A percentile compares a stretch with the other conserved stretches of the same genome.
Conservation (phyloP, 2,329 filamentous ascomycete species). For the Stemphylium lycopersici region DNA sequence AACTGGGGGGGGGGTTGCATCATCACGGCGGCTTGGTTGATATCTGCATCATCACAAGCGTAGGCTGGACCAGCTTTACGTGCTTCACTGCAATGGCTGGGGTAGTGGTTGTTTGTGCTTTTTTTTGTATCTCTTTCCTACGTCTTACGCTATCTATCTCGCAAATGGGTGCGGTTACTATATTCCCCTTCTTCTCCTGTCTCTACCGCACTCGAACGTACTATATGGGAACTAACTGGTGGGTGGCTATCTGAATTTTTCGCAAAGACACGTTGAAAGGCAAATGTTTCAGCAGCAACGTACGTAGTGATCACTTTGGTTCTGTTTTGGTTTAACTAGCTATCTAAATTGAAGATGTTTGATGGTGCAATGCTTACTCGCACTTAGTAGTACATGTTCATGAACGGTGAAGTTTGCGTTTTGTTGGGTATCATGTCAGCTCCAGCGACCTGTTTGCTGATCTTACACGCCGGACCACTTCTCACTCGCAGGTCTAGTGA, state of each 20-base stretch:
- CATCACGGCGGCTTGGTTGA: constrained; percentile 31
- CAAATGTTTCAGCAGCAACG: constrained; percentile 19
- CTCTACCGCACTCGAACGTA: constrained; percentile 15
- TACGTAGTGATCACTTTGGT: constrained; percentile 12
- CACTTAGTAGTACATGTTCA: background rate
- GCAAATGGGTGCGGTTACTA: constrained; percentile 9
- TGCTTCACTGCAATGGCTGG: constrained; percentile 34
- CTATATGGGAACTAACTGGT: constrained; percentile 19
- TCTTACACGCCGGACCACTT: too few relatives aligned
- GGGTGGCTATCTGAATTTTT: constrained; percentile 27
- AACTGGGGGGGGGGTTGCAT: constrained; percentile 35
- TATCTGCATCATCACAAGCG: constrained; percentile 33
- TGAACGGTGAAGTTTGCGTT: background rate
- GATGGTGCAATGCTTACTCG: constrained; percentile 13
- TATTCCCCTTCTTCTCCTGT: constrained; percentile 15
- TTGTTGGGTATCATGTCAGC: background rate
- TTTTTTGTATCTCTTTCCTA: constrained; percentile 19
- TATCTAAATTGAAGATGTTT: constrained; percentile 22
- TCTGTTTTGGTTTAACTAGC: constrained; percentile 9
- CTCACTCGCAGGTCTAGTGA: too few relatives aligned
- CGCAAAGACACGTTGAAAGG: constrained; percentile 15
- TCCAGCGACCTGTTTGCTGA: too few relatives aligned
- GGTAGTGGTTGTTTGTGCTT: constrained; percentile 33
- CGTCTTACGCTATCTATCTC: constrained; percentile 23
- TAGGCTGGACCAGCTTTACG: constrained; percentile 25